Evolutionary conservation across 2,329 filamentous ascomycete genomes (phyloP).

Genomic region (Metarhizium anisopliae): DNA sequence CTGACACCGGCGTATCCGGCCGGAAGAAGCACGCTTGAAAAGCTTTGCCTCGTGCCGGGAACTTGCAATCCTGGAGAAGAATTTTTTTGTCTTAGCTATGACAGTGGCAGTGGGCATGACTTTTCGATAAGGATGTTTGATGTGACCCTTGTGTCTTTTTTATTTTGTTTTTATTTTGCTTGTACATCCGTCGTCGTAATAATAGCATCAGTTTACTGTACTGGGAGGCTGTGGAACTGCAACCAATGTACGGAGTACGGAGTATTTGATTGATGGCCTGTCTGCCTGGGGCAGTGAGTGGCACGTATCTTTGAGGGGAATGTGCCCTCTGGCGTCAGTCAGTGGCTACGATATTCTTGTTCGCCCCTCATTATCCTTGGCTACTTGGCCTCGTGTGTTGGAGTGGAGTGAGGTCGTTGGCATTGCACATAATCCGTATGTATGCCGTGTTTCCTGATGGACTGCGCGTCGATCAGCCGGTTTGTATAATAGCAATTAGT

Average conservation of each 20-base stretch:
- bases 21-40: not conserved
- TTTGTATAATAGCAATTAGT: too few species aligned
- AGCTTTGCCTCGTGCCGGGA: not conserved
- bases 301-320: not conserved
- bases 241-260: not conserved
- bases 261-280: not conserved
- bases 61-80: not conserved
- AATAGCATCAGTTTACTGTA: not conserved
- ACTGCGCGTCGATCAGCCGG: not conserved
- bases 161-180: too few species aligned
- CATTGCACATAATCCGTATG: not conserved
- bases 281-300: too few species aligned
- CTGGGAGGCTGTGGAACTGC: not conserved
- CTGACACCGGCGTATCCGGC: not conserved
- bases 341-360: not conserved
- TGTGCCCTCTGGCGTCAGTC: not conserved
- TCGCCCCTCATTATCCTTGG: constrained; percentile 32
- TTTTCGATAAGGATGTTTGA: not conserved
- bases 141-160: too few species aligned
- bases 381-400: constrained; percentile 31
- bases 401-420: not conserved
- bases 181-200: too few species aligned
- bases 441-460: not conserved
- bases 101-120: not conserved
- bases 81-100: not conserved